Evolutionary conservation across 352 stramenopile genomes (phyloP), one percentile per base, ranked within the genome.

Genomic region (Globisporangium carolinianum): DNA sequence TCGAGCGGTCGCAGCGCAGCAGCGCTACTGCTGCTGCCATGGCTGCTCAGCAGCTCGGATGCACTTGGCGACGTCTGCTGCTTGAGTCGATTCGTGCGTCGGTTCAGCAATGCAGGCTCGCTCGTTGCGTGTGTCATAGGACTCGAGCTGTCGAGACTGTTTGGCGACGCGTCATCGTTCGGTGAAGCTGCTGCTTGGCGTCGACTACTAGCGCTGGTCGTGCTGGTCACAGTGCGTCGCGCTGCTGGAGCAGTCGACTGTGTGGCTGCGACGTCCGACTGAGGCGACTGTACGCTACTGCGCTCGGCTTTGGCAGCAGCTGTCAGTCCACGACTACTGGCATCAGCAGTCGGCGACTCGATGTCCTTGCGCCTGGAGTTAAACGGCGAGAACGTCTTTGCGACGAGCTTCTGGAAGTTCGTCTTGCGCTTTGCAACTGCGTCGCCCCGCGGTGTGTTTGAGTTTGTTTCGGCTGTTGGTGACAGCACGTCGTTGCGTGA

Each of bases 341-440:
- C 32, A 24, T 65, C 53, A 7, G 49, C 47, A 10, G 32, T 32
- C 53, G 43, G 56, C n/a, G 52, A 51, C 41, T 51, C 41, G 41
- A 67, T 52, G 2, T 50, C 62, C 55, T 79, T 86, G n/a, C 51
- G 57, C 51, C 64, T 70, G 57, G 66, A 84, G 4, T 60, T 57
- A 43, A 79, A 87, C 0, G 82, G 78, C n/a, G 79, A 89, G 49
- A 90, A 68, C 1, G 68, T 71, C 45, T 76, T 79, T 24, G 73
- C 72, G 36, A 88, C 72, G 18, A 89, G 68, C n/a, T 82, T 87
- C 60, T 85, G 67, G 24, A 89, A 71, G 24, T 68, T 74, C 51
- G 47, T 48, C 24, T 50, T 18, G 35, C 47, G 46, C 43, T 59
- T 54, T 47, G 9, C 58, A 12, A 38, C 15, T 51, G 43, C 37